Percentiles rank a stretch among this genome's conserved stretches.
These are phyloP conservation scores for Dendrobium catenatum DNA, from an alignment of 106 monocot species.

Conservation along the genomic window DNA sequence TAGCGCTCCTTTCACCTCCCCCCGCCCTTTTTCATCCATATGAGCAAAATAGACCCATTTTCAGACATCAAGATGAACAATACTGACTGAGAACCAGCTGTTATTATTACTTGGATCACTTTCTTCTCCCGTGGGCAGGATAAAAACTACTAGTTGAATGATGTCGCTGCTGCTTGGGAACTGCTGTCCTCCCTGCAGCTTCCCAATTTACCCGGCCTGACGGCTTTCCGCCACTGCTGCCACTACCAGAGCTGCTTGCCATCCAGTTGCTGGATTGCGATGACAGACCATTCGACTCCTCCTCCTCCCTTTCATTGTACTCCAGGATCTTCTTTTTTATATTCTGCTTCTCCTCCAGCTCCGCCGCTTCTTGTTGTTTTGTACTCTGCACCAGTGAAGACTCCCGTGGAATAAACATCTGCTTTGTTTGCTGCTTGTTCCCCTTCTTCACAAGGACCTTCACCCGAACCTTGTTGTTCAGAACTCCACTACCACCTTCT, in stretches of 20 bases:
- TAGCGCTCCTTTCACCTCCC: too few species aligned
- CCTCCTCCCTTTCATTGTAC: slow-evolving; percentile 97
- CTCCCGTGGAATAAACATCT: slow-evolving; percentile 83
- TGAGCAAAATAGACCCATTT: too few species aligned
- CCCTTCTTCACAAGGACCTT: slow-evolving; percentile 91
- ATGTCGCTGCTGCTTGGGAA: slow-evolving; percentile 24
- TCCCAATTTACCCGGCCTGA: slow-evolving; percentile 61
- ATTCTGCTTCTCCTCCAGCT: slow-evolving; percentile 89
- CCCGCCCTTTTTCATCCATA: too few species aligned
- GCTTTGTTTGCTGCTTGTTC: slow-evolving; percentile 90
- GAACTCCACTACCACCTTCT: slow-evolving; percentile 41
- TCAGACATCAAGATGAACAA: too few species aligned
- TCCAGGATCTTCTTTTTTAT: slow-evolving; percentile 88
- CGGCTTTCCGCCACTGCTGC: slow-evolving; percentile 3
- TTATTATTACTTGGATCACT: slow-evolving; percentile 14
- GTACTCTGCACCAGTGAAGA: slow-evolving; percentile 81
- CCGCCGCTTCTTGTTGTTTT: slow-evolving; percentile 84
- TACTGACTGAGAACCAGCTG: too few species aligned
- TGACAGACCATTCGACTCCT: slow-evolving; percentile 57
- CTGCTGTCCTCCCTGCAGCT: slow-evolving; percentile 26
- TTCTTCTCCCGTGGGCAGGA: slow-evolving; percentile 63
- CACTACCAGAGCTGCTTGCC: slow-evolving; percentile 22
- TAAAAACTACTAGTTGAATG: slow-evolving; percentile 43
- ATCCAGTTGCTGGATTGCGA: slow-evolving; percentile 46
- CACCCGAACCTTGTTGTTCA: slow-evolving; percentile 56